A percentile compares a stretch with the other conserved stretches of the same genome.
Evolutionary conservation across 2,329 filamentous ascomycete genomes (phyloP).

Genomic region (Cladosporium oxysporum): DNA sequence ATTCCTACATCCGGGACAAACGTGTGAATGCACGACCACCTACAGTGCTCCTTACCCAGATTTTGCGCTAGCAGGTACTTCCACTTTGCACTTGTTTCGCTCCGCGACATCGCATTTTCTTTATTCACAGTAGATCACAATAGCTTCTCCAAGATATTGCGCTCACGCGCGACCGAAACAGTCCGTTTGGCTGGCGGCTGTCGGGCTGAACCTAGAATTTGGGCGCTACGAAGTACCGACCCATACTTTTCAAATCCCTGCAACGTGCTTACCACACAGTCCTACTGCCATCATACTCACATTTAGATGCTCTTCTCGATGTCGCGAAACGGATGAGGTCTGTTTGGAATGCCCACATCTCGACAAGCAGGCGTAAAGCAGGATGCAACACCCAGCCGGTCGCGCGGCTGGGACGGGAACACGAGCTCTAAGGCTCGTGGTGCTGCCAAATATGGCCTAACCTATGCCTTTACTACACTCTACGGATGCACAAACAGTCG

Average conservation of each 20-base stretch:
- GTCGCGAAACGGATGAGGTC: neutral
- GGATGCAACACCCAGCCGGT: neutral
- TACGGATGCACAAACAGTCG: too few species aligned
- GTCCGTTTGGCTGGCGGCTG: too few species aligned
- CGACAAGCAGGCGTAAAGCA: neutral
- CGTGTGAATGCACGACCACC: too few species aligned
- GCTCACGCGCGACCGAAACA: too few species aligned
- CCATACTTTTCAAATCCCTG: neutral
- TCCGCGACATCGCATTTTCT: too few species aligned
- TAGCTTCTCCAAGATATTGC: too few species aligned
- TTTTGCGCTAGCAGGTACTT: too few species aligned
- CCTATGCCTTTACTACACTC: neutral
- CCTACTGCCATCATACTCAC: neutral
- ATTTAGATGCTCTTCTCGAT: neutral
- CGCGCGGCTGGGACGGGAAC: neutral
- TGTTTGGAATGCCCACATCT: neutral
- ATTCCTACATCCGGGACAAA: too few species aligned
- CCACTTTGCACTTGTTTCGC: too few species aligned
- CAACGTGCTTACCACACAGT: neutral
- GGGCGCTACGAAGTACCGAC: neutral
- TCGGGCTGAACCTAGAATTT: neutral
- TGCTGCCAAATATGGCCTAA: neutral
- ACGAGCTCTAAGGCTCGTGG: neutral
- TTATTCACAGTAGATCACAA: too few species aligned
- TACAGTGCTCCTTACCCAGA: too few species aligned